Conservation (phyloP, 257 asterid species). For the Lycium ferocissimum region DNA sequence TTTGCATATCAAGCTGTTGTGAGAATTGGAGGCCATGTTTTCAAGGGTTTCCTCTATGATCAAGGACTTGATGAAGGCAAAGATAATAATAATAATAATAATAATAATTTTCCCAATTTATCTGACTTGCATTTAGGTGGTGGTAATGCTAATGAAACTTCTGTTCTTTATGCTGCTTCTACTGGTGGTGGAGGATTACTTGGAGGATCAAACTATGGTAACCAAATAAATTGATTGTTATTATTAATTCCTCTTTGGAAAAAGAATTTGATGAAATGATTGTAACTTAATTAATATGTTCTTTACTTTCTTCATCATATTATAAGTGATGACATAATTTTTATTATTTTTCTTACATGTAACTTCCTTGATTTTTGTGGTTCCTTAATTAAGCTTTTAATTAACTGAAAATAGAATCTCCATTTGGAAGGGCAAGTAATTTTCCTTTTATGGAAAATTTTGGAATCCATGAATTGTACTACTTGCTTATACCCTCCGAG, state of each 20-base stretch:
- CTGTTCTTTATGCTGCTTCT: slow-evolving; percentile 51
- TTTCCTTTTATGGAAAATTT: slow-evolving; percentile 22
- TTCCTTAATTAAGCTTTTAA: neutral
- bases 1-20: slow-evolving; percentile 78
- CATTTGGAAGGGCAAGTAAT: neutral
- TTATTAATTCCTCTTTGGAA: neutral
- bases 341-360: neutral
- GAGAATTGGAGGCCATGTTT: slow-evolving; percentile 78
- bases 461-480: slow-evolving; percentile 13
- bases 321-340: slow-evolving; percentile 9
- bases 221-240: slow-evolving; percentile 49
- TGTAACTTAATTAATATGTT: neutral
- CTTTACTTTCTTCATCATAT: neutral
- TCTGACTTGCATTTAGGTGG: slow-evolving; percentile 76
- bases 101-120: slow-evolving; percentile 49
- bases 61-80: slow-evolving; percentile 64
- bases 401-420: neutral
- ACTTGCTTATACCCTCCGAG: neutral
- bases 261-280: neutral
- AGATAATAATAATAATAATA: neutral
- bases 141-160: slow-evolving; percentile 35
- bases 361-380: neutral
- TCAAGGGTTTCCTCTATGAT: slow-evolving; percentile 78
- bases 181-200: slow-evolving; percentile 51
- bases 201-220: slow-evolving; percentile 52